Evolutionary conservation across 306 rosid genomes (phyloP).

Genomic region (Vicia faba): DNA sequence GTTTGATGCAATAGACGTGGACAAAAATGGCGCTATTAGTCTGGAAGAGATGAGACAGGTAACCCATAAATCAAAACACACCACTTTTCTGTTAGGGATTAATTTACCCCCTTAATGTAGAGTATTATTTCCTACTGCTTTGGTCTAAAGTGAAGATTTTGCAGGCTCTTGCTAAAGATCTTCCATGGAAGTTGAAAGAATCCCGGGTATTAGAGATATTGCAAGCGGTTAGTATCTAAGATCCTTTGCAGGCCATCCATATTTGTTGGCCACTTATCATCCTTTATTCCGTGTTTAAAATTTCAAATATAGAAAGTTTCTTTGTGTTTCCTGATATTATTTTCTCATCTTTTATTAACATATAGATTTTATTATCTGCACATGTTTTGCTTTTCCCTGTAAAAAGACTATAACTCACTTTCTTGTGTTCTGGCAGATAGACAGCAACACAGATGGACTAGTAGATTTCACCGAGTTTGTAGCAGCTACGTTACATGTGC

Average conservation of each 20-base stretch:
- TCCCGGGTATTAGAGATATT: slow-evolving; percentile 86
- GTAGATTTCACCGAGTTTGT: slow-evolving; percentile 96
- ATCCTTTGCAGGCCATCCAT: slow-evolving; percentile 25
- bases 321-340: background rate
- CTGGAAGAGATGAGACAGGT: slow-evolving; percentile 99
- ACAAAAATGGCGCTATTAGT: slow-evolving; percentile 93
- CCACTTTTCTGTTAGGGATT: slow-evolving; percentile 8
- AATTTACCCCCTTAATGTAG: slow-evolving; percentile 18
- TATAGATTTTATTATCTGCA: background rate
- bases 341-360: background rate
- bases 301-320: slow-evolving; percentile 15
- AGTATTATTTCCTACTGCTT: slow-evolving; percentile 5
- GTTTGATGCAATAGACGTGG: slow-evolving; percentile 96
- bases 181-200: slow-evolving; percentile 96
- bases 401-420: background rate
- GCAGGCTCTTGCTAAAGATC: slow-evolving; percentile 99
- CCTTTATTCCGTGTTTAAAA: slow-evolving; percentile 1
- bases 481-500: slow-evolving; percentile 92
- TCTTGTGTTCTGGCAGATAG: slow-evolving; percentile 64
- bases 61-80: slow-evolving; percentile 25
- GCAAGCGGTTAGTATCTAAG: slow-evolving; percentile 74
- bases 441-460: slow-evolving; percentile 94
- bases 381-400: background rate
- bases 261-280: slow-evolving; percentile 22
- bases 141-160: slow-evolving; percentile 43